Conservation (phyloP, 352 stramenopile species). For the Pythium periplocum region DNA sequence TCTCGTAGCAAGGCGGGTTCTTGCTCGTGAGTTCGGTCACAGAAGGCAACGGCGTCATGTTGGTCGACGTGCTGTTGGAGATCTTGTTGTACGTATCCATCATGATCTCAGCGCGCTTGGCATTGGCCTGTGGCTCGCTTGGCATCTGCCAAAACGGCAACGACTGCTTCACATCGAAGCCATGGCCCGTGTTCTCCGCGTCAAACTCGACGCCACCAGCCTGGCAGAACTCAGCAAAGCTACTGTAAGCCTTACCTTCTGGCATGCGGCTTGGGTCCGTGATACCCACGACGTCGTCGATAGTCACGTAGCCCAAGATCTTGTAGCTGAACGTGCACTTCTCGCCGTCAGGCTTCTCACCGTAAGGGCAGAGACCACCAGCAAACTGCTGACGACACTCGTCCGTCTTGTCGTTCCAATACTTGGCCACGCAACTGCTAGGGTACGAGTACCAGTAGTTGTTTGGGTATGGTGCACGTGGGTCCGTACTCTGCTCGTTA, state of each 20-base stretch:
- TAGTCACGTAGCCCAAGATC: conserved; percentile 46
- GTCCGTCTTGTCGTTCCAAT: conserved; percentile 40
- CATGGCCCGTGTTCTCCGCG: conserved; percentile 1
- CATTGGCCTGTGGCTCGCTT: conserved; percentile 35
- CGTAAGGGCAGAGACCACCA: conserved; percentile 32
- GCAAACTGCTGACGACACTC: conserved; percentile 22
- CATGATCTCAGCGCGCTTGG: conserved; percentile 29
- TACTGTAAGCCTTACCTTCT: conserved; percentile 13
- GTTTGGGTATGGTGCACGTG: conserved; percentile 44
- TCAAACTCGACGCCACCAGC: conserved; percentile 43
- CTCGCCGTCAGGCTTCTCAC: conserved; percentile 36
- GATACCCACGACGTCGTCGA: conserved; percentile 70
- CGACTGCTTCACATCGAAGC: conserved; percentile 15
- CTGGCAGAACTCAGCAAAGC: conserved; percentile 41
- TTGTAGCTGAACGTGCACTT: conserved; percentile 62
- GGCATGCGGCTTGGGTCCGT: conserved; percentile 21
- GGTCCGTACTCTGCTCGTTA: conserved; percentile 34
- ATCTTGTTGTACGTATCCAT: conserved; percentile 55
- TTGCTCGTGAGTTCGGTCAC: conserved; percentile 25
- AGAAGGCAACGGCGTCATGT: conserved; percentile 45
- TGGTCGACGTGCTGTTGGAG: conserved; percentile 13
- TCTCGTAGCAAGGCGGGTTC: conserved; percentile 72
- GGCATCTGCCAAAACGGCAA: conserved; percentile 63
- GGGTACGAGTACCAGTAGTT: conserved; percentile 76
- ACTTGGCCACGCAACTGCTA: conserved; percentile 40